phyloP scores from a whole-genome alignment of 164 flowering plant genomes.

The Nymphaea colorata region DNA sequence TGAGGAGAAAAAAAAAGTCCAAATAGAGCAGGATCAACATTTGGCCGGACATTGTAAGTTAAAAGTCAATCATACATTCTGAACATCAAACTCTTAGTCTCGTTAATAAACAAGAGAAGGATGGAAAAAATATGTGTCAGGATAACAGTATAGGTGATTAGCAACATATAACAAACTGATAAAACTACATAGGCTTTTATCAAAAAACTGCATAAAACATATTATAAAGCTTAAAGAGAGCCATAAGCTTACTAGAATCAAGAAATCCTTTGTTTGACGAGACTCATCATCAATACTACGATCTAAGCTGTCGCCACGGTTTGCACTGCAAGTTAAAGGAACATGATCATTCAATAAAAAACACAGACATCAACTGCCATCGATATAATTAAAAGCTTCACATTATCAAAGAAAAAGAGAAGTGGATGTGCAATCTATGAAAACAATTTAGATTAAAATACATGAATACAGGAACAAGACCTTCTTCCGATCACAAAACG shows the following conservation, averaged over 20 bases:
- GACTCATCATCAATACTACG: conserved; percentile 83
- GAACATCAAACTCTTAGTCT: neutral
- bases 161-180: no score
- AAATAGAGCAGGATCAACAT: no score
- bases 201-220: neutral
- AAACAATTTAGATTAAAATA: no score
- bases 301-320: conserved; percentile 98
- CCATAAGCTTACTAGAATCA: conserved; percentile 67
- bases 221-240: neutral
- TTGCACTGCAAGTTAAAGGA: conserved; percentile 52
- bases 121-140: no score
- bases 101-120: neutral
- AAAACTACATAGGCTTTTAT: neutral
- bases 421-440: neutral
- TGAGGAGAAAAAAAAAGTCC: no score
- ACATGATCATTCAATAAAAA: neutral
- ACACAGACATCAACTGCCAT: neutral
- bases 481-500: conserved; percentile 99
- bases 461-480: conserved; percentile 17
- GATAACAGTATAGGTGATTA: no score
- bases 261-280: conserved; percentile 57
- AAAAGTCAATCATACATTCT: neutral
- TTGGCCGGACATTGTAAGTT: neutral
- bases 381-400: neutral
- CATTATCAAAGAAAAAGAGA: neutral